Conservation (phyloP, 768 basidiomycete genomes). For the Pulveroboletus ravenelii region DNA sequence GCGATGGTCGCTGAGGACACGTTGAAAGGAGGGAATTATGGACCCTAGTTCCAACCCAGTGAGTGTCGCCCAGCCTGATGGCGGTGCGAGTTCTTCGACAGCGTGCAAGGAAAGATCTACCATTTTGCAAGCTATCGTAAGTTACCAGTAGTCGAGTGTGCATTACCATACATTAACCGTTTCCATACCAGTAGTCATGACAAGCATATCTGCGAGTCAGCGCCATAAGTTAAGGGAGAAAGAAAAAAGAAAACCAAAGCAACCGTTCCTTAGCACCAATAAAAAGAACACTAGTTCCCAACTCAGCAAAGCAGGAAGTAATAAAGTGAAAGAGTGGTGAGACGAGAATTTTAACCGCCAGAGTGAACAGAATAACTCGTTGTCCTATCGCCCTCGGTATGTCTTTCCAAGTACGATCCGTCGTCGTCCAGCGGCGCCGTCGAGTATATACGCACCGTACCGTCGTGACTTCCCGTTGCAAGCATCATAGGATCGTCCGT, state of each 20-base stretch:
- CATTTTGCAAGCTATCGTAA: constrained; percentile 13
- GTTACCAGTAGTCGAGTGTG: constrained; percentile 18
- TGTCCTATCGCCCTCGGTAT: constrained; percentile 19
- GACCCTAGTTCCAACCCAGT: neutral
- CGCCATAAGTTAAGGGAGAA: constrained; percentile 21
- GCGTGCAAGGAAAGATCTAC: constrained; percentile 4
- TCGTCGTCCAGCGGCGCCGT: constrained; percentile 31
- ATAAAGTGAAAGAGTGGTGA: neutral
- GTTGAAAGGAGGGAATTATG: constrained; percentile 11
- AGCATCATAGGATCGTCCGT: constrained; percentile 49
- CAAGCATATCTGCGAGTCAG: constrained; percentile 11
- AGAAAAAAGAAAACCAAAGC: neutral
- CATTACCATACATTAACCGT: constrained; percentile 26
- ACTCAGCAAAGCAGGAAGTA: neutral
- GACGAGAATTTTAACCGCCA: constrained; percentile 21
- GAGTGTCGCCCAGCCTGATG: neutral
- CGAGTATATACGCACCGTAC: constrained; percentile 71
- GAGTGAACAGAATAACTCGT: constrained; percentile 27
- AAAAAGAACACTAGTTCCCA: constrained; percentile 7
- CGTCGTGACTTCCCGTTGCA: constrained; percentile 75
- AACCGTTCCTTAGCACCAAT: constrained; percentile 10
- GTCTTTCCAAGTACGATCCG: constrained; percentile 22
- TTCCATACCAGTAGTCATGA: constrained; percentile 21
- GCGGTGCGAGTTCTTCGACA: neutral
- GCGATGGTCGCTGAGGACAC: constrained; percentile 12